These are phyloP conservation scores for Novakomyces olei DNA, from an alignment of 805 yeast species.

Conservation along the genomic window DNA sequence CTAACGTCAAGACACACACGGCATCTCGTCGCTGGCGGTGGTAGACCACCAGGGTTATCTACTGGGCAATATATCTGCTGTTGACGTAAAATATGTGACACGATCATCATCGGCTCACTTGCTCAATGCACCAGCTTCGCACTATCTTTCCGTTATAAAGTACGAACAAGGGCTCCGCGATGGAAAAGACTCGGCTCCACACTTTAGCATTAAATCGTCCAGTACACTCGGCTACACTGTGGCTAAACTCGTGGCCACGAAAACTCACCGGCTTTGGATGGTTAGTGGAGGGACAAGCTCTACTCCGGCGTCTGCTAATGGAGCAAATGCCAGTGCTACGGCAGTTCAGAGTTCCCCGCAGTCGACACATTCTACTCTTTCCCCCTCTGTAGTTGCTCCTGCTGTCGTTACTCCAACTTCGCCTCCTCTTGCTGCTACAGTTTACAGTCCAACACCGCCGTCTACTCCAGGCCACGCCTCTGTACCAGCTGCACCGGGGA, in stretches of 20 bases:
- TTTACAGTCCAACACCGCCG: too few relatives aligned
- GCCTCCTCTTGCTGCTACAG: too few relatives aligned
- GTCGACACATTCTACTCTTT: too few relatives aligned
- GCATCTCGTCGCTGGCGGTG: constrained; percentile 81
- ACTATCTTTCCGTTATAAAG: constrained; percentile 67
- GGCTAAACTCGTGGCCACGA: constrained; percentile 88
- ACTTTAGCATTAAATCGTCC: constrained; percentile 67
- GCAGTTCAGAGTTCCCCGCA: too few relatives aligned
- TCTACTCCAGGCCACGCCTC: too few relatives aligned
- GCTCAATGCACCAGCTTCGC: constrained; percentile 62
- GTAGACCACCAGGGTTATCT: constrained; percentile 56
- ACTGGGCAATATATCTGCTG: constrained; percentile 81
- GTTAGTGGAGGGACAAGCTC: too few relatives aligned
- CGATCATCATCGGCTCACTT: constrained; percentile 38
- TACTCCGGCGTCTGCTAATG: too few relatives aligned
- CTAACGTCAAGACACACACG: constrained; percentile 30
- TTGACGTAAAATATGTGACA: constrained; percentile 65
- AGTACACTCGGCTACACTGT: constrained; percentile 71
- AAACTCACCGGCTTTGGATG: constrained; percentile 40
- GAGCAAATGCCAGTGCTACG: too few relatives aligned
- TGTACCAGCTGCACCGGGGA: too few relatives aligned
- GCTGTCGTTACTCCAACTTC: too few relatives aligned
- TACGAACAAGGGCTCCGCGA: constrained; percentile 76
- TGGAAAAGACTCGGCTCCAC: constrained; percentile 91
- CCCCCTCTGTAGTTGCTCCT: too few relatives aligned